phyloP scores from a whole-genome alignment of 768 basidiomycete genomes.

The Terana coerulea region DNA sequence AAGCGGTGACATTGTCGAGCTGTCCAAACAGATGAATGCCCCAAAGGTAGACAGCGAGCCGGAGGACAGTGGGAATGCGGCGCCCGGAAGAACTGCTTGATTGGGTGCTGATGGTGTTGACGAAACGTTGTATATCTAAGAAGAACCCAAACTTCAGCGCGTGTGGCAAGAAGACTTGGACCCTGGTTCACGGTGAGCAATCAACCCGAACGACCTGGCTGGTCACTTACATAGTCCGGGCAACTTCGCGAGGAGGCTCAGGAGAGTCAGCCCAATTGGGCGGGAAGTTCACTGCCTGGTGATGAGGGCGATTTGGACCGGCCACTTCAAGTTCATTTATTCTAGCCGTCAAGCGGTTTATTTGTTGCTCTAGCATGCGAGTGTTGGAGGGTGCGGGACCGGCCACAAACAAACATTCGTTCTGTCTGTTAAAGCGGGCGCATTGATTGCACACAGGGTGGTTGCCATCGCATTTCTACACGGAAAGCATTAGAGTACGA shows the following conservation, averaged over 20 bases:
- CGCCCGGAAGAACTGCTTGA: not conserved
- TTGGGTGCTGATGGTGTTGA: constrained; percentile 9
- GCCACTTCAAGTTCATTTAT: constrained; percentile 25
- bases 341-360: constrained; percentile 49
- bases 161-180: constrained; percentile 44
- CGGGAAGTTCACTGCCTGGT: not conserved
- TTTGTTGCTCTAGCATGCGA: constrained; percentile 53
- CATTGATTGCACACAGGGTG: constrained; percentile 64
- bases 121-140: constrained; percentile 43
- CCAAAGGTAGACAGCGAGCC: constrained; percentile 42
- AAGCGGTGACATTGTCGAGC: constrained; percentile 29
- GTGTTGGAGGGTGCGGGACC: constrained; percentile 55
- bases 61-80: constrained; percentile 8
- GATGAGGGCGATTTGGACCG: not conserved
- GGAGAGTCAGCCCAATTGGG: constrained; percentile 31
- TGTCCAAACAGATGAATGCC: constrained; percentile 43
- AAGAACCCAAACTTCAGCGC: constrained; percentile 59
- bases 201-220: not conserved
- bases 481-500: constrained; percentile 22
- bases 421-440: constrained; percentile 38
- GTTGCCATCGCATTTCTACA: constrained; percentile 59
- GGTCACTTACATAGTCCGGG: constrained; percentile 6
- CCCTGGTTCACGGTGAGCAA: not conserved
- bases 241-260: constrained; percentile 5
- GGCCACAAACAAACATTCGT: constrained; percentile 65